phyloP scores from a whole-genome alignment of 2,329 filamentous ascomycete genomes.

The Colletotrichum spaethianum region DNA sequence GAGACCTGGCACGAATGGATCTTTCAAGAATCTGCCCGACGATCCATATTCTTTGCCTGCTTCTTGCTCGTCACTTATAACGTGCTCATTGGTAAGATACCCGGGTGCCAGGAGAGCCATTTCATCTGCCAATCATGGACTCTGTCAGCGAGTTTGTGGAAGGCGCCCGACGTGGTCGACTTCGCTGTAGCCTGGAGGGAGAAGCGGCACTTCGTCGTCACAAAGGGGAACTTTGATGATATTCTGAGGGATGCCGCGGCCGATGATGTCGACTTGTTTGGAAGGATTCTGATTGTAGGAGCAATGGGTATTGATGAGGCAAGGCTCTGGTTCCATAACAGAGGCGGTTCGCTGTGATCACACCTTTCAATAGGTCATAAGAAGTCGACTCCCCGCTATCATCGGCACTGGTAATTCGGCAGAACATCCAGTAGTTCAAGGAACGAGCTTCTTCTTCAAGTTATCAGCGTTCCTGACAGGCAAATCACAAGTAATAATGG shows the following conservation, averaged over 20 bases:
- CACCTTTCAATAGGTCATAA: no score
- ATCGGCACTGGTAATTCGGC: no score
- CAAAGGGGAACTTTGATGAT: constrained; percentile 46
- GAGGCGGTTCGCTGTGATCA: constrained; percentile 20
- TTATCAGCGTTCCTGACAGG: background rate
- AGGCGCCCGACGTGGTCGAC: constrained; percentile 51
- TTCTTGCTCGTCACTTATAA: constrained; percentile 59
- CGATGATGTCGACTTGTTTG: constrained; percentile 60
- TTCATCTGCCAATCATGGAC: constrained; percentile 56
- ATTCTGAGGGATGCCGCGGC: constrained; percentile 54
- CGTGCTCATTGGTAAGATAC: constrained; percentile 48
- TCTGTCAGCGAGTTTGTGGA: constrained; percentile 56
- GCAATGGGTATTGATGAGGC: constrained; percentile 51
- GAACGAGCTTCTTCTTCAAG: background rate
- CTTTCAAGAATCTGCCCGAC: constrained; percentile 66
- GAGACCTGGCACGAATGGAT: constrained; percentile 67
- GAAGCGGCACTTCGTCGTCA: constrained; percentile 54
- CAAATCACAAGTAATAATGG: background rate
- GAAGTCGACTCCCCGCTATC: background rate
- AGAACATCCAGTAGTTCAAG: background rate
- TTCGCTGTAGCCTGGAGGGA: constrained; percentile 57
- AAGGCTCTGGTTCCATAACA: constrained; percentile 49
- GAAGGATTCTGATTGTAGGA: constrained; percentile 52
- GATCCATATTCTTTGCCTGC: constrained; percentile 64
- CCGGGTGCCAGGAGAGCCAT: constrained; percentile 49